Conservation (phyloP, 495 filamentous ascomycete species). For the Aspergillus diversus region DNA sequence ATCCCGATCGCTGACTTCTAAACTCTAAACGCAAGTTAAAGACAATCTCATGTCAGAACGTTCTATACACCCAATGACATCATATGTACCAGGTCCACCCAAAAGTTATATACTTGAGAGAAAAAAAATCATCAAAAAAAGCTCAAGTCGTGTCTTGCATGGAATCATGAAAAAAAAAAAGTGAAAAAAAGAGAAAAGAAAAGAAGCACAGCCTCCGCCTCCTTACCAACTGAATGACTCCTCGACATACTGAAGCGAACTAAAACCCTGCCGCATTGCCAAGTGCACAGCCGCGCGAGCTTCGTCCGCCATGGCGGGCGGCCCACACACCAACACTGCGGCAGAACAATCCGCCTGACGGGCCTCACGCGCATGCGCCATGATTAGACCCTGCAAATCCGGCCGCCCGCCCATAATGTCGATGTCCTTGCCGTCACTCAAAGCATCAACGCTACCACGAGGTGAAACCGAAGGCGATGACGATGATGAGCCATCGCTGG, state of each 20-base stretch:
- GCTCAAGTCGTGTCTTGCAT: neutral
- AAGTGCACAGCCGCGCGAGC: conserved; percentile 45
- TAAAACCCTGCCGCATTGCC: conserved; percentile 39
- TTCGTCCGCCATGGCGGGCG: conserved; percentile 52
- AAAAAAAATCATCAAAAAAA: neutral
- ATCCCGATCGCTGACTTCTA: too few relatives aligned
- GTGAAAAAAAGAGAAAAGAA: neutral
- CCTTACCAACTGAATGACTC: conserved; percentile 49
- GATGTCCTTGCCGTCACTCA: conserved; percentile 12
- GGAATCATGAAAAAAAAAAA: neutral
- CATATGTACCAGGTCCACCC: neutral
- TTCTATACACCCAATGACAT: neutral
- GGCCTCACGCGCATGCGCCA: conserved; percentile 35
- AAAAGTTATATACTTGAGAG: neutral
- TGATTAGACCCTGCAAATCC: conserved; percentile 36
- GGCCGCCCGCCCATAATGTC: conserved; percentile 38
- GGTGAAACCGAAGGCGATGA: too few relatives aligned
- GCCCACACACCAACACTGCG: conserved; percentile 55
- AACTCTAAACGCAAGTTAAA: neutral
- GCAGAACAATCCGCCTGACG: conserved; percentile 30
- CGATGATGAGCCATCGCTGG: too few relatives aligned
- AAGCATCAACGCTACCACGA: neutral
- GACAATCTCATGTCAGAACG: neutral
- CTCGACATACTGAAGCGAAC: conserved; percentile 43
- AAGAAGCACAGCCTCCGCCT: neutral